phyloP scores from a whole-genome alignment of 169 alveolate species.

The Plasmodium inui region DNA sequence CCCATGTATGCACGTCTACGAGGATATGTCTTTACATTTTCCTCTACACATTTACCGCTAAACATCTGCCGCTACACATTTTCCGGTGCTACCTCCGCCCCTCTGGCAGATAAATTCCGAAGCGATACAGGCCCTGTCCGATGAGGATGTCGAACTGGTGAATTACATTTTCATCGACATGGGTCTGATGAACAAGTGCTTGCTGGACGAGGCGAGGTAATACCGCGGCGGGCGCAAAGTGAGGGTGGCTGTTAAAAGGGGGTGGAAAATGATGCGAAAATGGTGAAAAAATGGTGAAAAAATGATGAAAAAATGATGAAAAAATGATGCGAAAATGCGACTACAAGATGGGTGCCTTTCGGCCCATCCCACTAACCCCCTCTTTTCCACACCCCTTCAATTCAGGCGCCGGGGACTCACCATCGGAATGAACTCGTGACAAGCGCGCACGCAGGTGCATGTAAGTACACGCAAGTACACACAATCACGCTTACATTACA shows the following conservation, averaged over 20 bases:
- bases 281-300: not conserved
- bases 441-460: not conserved
- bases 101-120: conserved; percentile 27
- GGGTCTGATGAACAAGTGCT: conserved; percentile 55
- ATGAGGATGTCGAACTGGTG: conserved; percentile 68
- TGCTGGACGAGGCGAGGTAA: conserved; percentile 72
- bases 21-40: not conserved
- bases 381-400: not conserved
- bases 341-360: not conserved
- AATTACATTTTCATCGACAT: conserved; percentile 73
- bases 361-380: not conserved
- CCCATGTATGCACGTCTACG: not conserved
- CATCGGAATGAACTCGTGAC: conserved; percentile 21
- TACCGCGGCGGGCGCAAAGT: not conserved
- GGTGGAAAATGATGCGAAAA: not conserved
- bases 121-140: conserved; percentile 26
- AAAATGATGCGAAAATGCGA: not conserved
- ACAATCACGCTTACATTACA: not conserved
- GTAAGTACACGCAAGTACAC: not conserved
- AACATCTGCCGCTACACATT: not conserved
- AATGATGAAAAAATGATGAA: not conserved
- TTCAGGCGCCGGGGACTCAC: conserved; percentile 52
- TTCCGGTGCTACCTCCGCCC: not conserved
- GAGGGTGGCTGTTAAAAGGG: not conserved
- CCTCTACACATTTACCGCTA: not conserved